phyloP scores from a whole-genome alignment of 2,329 filamentous ascomycete species.

The Camillea tinctor region DNA sequence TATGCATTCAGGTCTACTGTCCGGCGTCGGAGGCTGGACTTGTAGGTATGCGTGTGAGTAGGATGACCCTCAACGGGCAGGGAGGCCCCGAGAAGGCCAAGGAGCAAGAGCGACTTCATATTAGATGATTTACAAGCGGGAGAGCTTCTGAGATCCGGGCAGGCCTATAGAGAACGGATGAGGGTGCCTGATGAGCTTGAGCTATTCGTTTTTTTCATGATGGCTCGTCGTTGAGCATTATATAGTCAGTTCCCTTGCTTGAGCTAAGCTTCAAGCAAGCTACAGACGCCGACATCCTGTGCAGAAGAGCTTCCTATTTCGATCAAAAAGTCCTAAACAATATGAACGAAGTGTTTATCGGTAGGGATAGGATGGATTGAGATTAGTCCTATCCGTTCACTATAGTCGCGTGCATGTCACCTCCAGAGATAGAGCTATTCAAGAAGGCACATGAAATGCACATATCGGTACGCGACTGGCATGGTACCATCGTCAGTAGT shows the following conservation, averaged over 20 bases:
- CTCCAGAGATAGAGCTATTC: constrained; percentile 3
- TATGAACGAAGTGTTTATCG: constrained; percentile 20
- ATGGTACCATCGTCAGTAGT: constrained; percentile 14
- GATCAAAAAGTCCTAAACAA: constrained; percentile 22
- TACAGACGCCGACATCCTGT: neutral
- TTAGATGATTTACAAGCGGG: constrained; percentile 19
- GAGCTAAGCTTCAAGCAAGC: neutral
- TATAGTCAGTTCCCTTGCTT: constrained; percentile 17
- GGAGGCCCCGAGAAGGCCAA: constrained; percentile 34
- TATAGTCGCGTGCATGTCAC: constrained; percentile 16
- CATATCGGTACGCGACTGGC: neutral
- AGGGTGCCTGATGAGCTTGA: constrained; percentile 16
- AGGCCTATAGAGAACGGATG: neutral
- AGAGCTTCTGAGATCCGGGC: constrained; percentile 2
- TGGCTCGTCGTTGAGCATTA: constrained; percentile 16
- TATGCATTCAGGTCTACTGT: constrained; percentile 34
- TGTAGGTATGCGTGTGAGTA: constrained; percentile 18
- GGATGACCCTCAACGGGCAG: constrained; percentile 31
- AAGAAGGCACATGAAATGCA: constrained; percentile 9
- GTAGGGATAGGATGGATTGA: constrained; percentile 7
- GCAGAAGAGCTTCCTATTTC: constrained; percentile 30
- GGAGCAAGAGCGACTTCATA: constrained; percentile 32
- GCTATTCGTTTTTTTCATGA: constrained; percentile 15
- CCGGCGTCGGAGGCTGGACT: constrained; percentile 31
- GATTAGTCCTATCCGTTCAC: constrained; percentile 12